Conservation (phyloP, 2,329 filamentous ascomycete genomes). For the Neonectria neomacrospora region DNA sequence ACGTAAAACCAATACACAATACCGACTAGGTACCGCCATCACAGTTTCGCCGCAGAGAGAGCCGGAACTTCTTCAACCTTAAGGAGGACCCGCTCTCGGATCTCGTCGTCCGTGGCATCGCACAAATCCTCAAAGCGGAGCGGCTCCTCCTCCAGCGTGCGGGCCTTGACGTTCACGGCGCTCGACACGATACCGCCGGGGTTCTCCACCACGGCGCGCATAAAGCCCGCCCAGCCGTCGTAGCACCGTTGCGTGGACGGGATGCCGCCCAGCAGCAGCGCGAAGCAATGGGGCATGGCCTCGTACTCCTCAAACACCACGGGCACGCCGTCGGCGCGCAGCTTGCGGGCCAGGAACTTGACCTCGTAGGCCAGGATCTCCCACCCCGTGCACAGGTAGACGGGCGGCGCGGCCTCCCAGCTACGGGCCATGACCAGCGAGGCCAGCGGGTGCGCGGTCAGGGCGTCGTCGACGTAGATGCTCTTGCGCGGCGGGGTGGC, state of each 20-base stretch:
- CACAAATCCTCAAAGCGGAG: slow-evolving; percentile 57
- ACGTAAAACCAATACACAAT: background rate
- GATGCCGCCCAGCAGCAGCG: slow-evolving; percentile 62
- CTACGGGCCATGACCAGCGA: slow-evolving; percentile 66
- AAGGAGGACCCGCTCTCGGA: slow-evolving; percentile 53
- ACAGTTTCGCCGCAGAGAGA: slow-evolving; percentile 46
- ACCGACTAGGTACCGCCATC: slow-evolving; percentile 10
- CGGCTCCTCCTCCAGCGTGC: slow-evolving; percentile 60
- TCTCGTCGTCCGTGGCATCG: slow-evolving; percentile 56
- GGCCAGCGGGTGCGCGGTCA: slow-evolving; percentile 74
- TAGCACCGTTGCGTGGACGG: slow-evolving; percentile 63
- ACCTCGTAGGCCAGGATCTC: slow-evolving; percentile 78
- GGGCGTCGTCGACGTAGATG: slow-evolving; percentile 65
- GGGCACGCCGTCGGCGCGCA: slow-evolving; percentile 66
- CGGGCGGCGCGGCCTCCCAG: slow-evolving; percentile 73
- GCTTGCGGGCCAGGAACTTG: slow-evolving; percentile 66
- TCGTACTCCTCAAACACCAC: slow-evolving; percentile 79
- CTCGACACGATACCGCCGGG: slow-evolving; percentile 50
- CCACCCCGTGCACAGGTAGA: slow-evolving; percentile 76
- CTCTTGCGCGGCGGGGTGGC: slow-evolving; percentile 62
- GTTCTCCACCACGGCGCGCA: slow-evolving; percentile 54
- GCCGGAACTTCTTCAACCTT: slow-evolving; percentile 34
- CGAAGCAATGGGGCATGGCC: slow-evolving; percentile 84
- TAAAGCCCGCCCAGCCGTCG: slow-evolving; percentile 67
- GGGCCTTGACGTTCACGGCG: slow-evolving; percentile 61